Percentiles rank a stretch among this genome's conserved stretches.
Conservation (phyloP, 1,284 basidiomycete genomes). For the Acaromyces ingoldii region DNA sequence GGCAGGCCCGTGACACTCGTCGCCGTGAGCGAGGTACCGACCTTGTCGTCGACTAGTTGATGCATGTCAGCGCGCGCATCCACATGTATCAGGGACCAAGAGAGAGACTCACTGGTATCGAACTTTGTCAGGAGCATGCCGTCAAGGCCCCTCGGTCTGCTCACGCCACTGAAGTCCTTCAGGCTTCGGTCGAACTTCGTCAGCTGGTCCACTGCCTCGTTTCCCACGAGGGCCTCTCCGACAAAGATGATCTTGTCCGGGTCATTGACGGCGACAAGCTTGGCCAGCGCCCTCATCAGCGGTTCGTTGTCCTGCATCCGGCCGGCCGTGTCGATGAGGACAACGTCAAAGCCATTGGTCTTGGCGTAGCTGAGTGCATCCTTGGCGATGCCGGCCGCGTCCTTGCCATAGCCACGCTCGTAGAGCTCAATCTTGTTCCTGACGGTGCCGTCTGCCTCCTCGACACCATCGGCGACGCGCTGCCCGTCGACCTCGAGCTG, state of each 20-base stretch:
- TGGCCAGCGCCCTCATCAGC: conserved; percentile 48
- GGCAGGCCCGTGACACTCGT: conserved; percentile 48
- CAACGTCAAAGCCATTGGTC: conserved; percentile 42
- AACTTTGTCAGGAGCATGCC: conserved; percentile 51
- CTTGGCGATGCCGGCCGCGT: conserved; percentile 92
- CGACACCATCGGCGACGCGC: conserved; percentile 12
- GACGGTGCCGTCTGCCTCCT: no score
- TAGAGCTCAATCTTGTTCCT: conserved; percentile 81
- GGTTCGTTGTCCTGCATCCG: conserved; percentile 52
- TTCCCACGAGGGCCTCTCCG: conserved; percentile 50
- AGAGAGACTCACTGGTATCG: conserved; percentile 24
- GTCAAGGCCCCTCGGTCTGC: conserved; percentile 34
- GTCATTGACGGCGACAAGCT: conserved; percentile 46
- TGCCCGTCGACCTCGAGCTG: conserved; percentile 59
- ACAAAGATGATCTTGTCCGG: conserved; percentile 52
- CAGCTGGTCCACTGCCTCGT: conserved; percentile 50
- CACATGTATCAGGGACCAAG: not conserved
- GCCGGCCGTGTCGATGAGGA: conserved; percentile 50
- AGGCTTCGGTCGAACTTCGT: conserved; percentile 46
- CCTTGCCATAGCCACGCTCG: conserved; percentile 95
- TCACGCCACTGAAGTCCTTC: conserved; percentile 47
- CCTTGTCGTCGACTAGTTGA: conserved; percentile 34
- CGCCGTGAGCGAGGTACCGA: conserved; percentile 46
- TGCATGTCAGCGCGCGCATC: not conserved
- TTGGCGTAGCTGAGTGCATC: conserved; percentile 67